phyloP scores from a whole-genome alignment of 1,284 basidiomycete genomes.

The Trichosporon asahii region DNA sequence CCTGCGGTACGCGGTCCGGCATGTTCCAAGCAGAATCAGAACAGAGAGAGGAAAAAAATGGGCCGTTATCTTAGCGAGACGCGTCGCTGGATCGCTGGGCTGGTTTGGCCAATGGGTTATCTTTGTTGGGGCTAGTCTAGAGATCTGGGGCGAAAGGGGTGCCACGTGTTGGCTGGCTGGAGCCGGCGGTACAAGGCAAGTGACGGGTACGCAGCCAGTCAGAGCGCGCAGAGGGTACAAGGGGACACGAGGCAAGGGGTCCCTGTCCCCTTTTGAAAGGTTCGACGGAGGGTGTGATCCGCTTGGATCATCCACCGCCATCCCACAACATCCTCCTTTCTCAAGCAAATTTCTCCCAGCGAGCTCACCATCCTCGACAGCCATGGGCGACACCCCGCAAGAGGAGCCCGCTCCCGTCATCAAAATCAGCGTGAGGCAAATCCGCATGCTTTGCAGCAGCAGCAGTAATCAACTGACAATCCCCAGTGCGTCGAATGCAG shows the following conservation, averaged over 20 bases:
- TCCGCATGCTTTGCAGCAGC: too few relatives aligned
- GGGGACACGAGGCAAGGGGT: not conserved
- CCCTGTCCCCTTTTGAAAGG: too few relatives aligned
- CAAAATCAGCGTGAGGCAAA: slow-evolving; percentile 14
- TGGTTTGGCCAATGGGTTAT: not conserved
- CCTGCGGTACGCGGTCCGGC: too few relatives aligned
- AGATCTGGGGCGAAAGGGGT: not conserved
- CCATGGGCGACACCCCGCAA: not conserved
- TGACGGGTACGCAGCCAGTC: not conserved
- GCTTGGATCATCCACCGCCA: not conserved
- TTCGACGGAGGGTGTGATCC: slow-evolving; percentile 1
- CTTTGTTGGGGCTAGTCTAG: not conserved
- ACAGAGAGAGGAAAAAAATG: not conserved
- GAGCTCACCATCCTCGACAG: not conserved
- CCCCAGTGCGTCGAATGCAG: slow-evolving; percentile 30
- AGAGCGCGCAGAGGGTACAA: not conserved
- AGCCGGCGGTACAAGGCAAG: not conserved
- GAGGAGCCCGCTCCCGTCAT: slow-evolving; percentile 6
- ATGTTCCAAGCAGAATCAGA: too few relatives aligned
- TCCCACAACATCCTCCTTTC: not conserved
- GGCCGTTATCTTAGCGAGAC: not conserved
- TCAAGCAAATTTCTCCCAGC: not conserved
- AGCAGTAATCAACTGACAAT: not conserved
- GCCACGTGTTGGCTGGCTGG: not conserved
- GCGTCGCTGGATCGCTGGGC: not conserved